Conservation (phyloP, 2,329 filamentous ascomycete genomes). For the Scolecobasidium constrictum region DNA sequence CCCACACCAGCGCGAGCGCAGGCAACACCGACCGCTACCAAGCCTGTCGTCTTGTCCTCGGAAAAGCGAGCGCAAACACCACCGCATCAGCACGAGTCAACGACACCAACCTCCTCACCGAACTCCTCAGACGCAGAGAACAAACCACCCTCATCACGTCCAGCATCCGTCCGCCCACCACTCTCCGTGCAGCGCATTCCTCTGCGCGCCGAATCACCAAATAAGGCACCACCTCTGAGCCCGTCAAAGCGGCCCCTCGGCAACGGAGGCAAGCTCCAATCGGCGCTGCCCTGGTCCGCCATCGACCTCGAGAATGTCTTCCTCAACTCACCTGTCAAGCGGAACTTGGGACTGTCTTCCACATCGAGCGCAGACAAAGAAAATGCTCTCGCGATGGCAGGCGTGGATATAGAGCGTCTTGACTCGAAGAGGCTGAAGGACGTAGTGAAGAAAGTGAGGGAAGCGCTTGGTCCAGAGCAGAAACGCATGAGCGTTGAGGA, state of each 20-base stretch:
- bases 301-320: conserved; percentile 69
- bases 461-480: conserved; percentile 61
- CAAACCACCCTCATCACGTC: conserved; percentile 58
- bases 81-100: conserved; percentile 4
- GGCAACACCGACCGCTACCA: too few species aligned
- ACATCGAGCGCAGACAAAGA: neutral
- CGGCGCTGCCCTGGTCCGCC: conserved; percentile 55
- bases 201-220: conserved; percentile 29
- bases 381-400: conserved; percentile 12
- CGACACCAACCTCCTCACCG: conserved; percentile 35
- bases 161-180: conserved; percentile 25
- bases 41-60: neutral
- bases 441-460: conserved; percentile 42
- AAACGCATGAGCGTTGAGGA: conserved; percentile 87
- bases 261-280: conserved; percentile 29
- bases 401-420: conserved; percentile 30
- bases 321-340: conserved; percentile 7
- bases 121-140: conserved; percentile 77
- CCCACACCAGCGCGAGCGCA: conserved; percentile 7
- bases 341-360: neutral
- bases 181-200: conserved; percentile 23
- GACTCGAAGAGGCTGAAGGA: conserved; percentile 18
- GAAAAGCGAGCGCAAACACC: neutral
- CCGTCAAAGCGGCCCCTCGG: conserved; percentile 38
- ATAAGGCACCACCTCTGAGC: conserved; percentile 26